Percentiles rank a stretch among this genome's conserved stretches.
phyloP scores from a whole-genome alignment of 108 stramenopile genomes.

The Cylindrotheca fusiformis region DNA sequence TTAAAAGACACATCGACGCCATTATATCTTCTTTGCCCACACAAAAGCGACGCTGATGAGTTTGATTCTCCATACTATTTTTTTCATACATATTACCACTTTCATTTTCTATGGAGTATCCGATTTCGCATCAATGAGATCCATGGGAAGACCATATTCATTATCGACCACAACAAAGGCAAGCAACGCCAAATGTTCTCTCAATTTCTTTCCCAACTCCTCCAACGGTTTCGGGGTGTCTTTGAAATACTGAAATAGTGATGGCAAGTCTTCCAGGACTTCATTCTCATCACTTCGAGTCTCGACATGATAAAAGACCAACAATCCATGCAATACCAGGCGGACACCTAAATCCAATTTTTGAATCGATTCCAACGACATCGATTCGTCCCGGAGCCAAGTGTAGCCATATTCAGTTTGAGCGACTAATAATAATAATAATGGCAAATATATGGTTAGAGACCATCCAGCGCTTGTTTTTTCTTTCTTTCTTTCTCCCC shows the following conservation, averaged over 20 bases:
- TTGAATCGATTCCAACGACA: neutral
- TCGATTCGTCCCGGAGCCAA: neutral
- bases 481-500: too few relatives aligned
- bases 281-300: neutral
- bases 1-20: too few relatives aligned
- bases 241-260: slow-evolving; percentile 1
- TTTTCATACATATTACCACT: too few relatives aligned
- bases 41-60: too few relatives aligned
- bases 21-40: too few relatives aligned
- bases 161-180: slow-evolving; percentile 3
- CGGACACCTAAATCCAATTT: slow-evolving; percentile 4
- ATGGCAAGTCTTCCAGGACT: neutral
- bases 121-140: too few relatives aligned
- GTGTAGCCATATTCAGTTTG: neutral
- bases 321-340: slow-evolving; percentile 10
- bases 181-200: slow-evolving; percentile 8
- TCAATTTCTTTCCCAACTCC: slow-evolving; percentile 3
- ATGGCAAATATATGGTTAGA: too few relatives aligned
- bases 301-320: slow-evolving; percentile 9
- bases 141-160: slow-evolving; percentile 1
- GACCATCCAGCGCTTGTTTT: too few relatives aligned
- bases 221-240: slow-evolving; percentile 3
- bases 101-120: too few relatives aligned
- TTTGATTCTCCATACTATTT: too few relatives aligned
- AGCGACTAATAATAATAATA: too few relatives aligned